Percentiles rank a stretch among this genome's conserved stretches.
Evolutionary conservation across 1,139 yeast species (phyloP).

Genomic region (Saccharomyces hybrid): DNA sequence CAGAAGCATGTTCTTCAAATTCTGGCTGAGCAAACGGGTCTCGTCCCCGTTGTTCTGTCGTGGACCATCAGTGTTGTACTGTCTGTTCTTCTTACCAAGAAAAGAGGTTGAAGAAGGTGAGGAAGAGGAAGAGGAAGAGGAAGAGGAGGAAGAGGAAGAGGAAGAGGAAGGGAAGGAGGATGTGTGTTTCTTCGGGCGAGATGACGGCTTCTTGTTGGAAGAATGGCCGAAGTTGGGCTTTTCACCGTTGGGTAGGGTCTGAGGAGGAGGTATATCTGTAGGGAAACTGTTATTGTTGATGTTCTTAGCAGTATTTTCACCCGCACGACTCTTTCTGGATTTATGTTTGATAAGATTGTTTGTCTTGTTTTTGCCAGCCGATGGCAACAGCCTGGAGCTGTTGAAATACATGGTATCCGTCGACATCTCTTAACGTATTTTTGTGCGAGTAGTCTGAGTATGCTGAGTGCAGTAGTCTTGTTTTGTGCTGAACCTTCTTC

Average conservation of each 20-base stretch:
- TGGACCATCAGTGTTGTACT: slow-evolving; percentile 1
- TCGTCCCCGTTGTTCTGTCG: slow-evolving; percentile 1
- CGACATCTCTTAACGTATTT: slow-evolving; percentile 16
- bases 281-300: slow-evolving; percentile 2
- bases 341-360: slow-evolving; percentile 6
- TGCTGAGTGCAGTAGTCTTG: not conserved
- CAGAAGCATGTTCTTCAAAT: slow-evolving; percentile 18
- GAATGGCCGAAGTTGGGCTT: slow-evolving; percentile 26
- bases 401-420: slow-evolving; percentile 31
- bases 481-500: no score
- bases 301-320: slow-evolving; percentile 9
- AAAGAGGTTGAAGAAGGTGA: no score
- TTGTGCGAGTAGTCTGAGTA: not conserved
- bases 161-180: no score
- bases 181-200: not conserved
- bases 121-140: not conserved
- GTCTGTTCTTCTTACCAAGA: slow-evolving; percentile 5
- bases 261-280: slow-evolving; percentile 16
- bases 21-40: slow-evolving; percentile 8
- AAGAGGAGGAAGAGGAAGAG: not conserved
- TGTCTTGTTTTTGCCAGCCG: slow-evolving; percentile 23
- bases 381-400: slow-evolving; percentile 27
- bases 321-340: slow-evolving; percentile 10
- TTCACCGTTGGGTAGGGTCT: slow-evolving; percentile 26
- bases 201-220: slow-evolving; percentile 2